Base-by-base conservation (phyloP, 805 yeast genomes). In the Candida stauntonica region DNA sequence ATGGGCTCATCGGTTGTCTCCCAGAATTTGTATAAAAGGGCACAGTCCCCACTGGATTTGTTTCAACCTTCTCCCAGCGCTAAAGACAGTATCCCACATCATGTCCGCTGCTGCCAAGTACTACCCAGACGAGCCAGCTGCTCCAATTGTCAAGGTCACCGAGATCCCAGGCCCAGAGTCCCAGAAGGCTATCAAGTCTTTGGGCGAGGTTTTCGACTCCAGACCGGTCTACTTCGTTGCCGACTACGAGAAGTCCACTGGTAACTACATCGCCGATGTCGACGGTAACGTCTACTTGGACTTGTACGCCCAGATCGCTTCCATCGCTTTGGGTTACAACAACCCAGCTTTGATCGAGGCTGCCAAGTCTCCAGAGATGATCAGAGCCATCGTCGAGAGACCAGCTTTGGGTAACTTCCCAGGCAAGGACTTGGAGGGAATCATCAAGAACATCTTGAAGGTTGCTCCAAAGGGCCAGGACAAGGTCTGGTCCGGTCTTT, bases 371-470 rank as follows among this genome's bases (percentile, higher is more conserved):
- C 81, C 75, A 42, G 80, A 73, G 52, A 79, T 81, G 84, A 63
- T 79, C 45, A 73, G 77, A 58, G 86, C 91, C 17, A 62, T 86
- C 38, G 79, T 84, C 47, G 82, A 85, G 67, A 75, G 95, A 61
- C 94, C 95, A 29, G 95, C 95, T 16, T 64, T 82, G 44, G 93
- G 91, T 54, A 81, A 80, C 66, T 84, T 83, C 64, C 88, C 94
- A 38, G 79, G 86, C 47, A 63, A 61, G 42, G 88, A 83, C 54
- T 69, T 72, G 43, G 77, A 77, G 58, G 81, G 79, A 31, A 72
- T 86, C 48, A 40, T 56, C 37, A 43, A 39, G 39, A 48, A 50
- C 17, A 48, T 71, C 30, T 65, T 84, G 48, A 71, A 78, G 45
- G 79, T 71, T 50, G 95, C 95, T 37, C 95, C 95, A 56, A 75